A percentile compares a stretch with the other conserved stretches of the same genome.
Evolutionary conservation across 306 rosid genomes (phyloP).

Genomic region (Geum urbanum): DNA sequence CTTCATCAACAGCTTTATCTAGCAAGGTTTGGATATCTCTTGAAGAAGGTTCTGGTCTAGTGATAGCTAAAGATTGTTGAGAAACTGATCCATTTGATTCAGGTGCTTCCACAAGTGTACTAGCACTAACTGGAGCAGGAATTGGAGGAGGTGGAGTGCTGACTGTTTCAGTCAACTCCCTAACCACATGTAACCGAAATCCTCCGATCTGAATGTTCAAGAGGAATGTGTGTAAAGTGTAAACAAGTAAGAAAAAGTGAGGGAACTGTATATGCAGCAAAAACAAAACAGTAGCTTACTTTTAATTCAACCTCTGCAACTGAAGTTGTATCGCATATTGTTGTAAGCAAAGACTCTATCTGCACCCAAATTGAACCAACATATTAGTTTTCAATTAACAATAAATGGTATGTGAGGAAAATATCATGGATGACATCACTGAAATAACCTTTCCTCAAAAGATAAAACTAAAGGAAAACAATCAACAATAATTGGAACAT

Average conservation of each 20-base stretch:
- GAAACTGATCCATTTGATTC: constrained; percentile 46
- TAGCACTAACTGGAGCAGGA: constrained; percentile 36
- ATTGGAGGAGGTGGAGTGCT: constrained; percentile 35
- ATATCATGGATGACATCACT: background rate
- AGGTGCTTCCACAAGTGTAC: constrained; percentile 32
- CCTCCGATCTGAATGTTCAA: constrained; percentile 57
- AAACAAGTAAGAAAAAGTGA: background rate
- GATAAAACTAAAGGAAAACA: background rate
- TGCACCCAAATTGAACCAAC: constrained; percentile 35
- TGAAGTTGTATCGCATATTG: constrained; percentile 67
- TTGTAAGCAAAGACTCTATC: constrained; percentile 65
- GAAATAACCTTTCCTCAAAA: background rate
- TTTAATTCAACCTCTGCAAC: constrained; percentile 63
- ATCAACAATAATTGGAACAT: background rate
- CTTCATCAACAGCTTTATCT: constrained; percentile 76
- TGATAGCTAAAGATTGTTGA: constrained; percentile 55
- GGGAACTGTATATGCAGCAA: background rate
- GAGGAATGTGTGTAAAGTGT: constrained; percentile 19
- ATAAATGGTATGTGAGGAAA: background rate
- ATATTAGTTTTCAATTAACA: constrained; percentile 11
- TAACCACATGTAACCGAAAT: constrained; percentile 54
- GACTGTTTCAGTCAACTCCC: constrained; percentile 38
- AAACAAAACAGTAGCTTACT: constrained; percentile 39
- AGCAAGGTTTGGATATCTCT: constrained; percentile 41
- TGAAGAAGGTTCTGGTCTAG: constrained; percentile 39